A percentile compares a stretch with the other conserved stretches of the same genome.
Evolutionary conservation across 2,329 filamentous ascomycete species (phyloP).

Genomic region (Macrophomina phaseolina): DNA sequence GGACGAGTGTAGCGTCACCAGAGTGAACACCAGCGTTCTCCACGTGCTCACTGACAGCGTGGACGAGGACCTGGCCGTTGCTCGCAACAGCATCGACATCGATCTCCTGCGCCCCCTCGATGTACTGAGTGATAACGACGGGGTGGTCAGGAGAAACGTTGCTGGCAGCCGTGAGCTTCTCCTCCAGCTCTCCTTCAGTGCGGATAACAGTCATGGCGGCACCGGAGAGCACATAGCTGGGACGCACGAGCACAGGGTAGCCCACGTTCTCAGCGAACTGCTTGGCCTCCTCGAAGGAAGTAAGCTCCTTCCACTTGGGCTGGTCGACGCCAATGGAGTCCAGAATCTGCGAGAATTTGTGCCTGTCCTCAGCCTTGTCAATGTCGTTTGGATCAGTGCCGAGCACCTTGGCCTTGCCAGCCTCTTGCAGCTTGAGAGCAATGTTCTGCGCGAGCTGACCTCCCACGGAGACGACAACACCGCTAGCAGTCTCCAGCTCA

Average conservation of each 20-base stretch:
- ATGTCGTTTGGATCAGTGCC: slow-evolving; percentile 94
- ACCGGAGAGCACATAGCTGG: slow-evolving; percentile 93
- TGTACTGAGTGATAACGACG: slow-evolving; percentile 98
- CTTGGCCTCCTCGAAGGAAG: slow-evolving; percentile 85
- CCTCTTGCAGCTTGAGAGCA: slow-evolving; percentile 89
- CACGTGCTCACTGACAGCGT: slow-evolving; percentile 93
- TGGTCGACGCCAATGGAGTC: slow-evolving; percentile 97
- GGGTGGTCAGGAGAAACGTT: slow-evolving; percentile 95
- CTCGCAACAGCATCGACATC: slow-evolving; percentile 94
- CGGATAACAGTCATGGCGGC: slow-evolving; percentile 98
- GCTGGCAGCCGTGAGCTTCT: slow-evolving; percentile 90
- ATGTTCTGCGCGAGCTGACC: slow-evolving; percentile 98
- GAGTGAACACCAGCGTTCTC: slow-evolving; percentile 98
- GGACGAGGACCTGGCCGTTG: slow-evolving; percentile 82
- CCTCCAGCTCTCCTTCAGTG: slow-evolving; percentile 85
- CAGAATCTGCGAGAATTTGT: slow-evolving; percentile 97
- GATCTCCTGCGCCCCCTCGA: slow-evolving; percentile 94
- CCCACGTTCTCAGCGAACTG: slow-evolving; percentile 82
- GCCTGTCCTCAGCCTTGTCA: slow-evolving; percentile 95
- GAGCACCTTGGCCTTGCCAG: slow-evolving; percentile 85
- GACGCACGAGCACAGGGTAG: slow-evolving; percentile 94
- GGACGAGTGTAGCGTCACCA: slow-evolving; percentile 91
- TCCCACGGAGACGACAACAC: slow-evolving; percentile 93
- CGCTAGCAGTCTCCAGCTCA: slow-evolving; percentile 82
- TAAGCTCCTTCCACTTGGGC: slow-evolving; percentile 97